phyloP scores from a whole-genome alignment of 2,329 filamentous ascomycete species.

The Knoxdaviesia capensis region DNA sequence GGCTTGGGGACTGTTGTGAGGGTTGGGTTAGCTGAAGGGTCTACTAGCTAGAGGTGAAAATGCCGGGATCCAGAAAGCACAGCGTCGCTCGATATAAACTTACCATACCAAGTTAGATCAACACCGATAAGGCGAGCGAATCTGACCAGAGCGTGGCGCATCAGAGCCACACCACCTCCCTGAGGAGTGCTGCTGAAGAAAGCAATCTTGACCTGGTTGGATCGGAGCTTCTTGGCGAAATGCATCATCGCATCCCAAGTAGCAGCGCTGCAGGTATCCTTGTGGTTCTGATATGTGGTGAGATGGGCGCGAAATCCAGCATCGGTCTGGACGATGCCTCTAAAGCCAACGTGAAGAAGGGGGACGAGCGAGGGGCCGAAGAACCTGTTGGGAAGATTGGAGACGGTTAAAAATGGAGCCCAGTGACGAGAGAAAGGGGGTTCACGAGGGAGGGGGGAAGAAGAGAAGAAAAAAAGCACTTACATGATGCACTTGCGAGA shows the following conservation, averaged over 20 bases:
- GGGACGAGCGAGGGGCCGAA: slow-evolving; percentile 57
- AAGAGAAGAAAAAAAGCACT: slow-evolving; percentile 9
- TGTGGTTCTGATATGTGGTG: slow-evolving; percentile 33
- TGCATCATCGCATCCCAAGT: slow-evolving; percentile 48
- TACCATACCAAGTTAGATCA: slow-evolving; percentile 52
- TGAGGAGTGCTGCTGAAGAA: slow-evolving; percentile 70
- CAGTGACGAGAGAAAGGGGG: background rate
- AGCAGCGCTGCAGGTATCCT: slow-evolving; percentile 33
- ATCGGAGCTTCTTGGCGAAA: slow-evolving; percentile 41
- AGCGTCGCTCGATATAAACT: slow-evolving; percentile 7
- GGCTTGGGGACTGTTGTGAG: slow-evolving; percentile 48
- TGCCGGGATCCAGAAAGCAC: too few relatives aligned
- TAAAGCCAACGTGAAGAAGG: slow-evolving; percentile 44
- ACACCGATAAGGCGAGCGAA: slow-evolving; percentile 47
- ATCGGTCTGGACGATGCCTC: slow-evolving; percentile 52
- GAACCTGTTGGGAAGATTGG: slow-evolving; percentile 22
- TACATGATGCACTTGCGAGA: slow-evolving; percentile 59
- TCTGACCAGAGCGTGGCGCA: slow-evolving; percentile 60
- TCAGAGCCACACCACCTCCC: slow-evolving; percentile 64
- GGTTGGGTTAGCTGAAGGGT: too few relatives aligned
- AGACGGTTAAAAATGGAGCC: background rate
- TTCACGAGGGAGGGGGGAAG: background rate
- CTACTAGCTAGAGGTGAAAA: too few relatives aligned
- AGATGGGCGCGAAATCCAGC: slow-evolving; percentile 42
- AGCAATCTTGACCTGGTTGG: slow-evolving; percentile 45